A percentile compares a stretch with the other conserved stretches of the same genome.
phyloP scores from a whole-genome alignment of 768 basidiomycete species.

The Pleurotus sapidus region DNA sequence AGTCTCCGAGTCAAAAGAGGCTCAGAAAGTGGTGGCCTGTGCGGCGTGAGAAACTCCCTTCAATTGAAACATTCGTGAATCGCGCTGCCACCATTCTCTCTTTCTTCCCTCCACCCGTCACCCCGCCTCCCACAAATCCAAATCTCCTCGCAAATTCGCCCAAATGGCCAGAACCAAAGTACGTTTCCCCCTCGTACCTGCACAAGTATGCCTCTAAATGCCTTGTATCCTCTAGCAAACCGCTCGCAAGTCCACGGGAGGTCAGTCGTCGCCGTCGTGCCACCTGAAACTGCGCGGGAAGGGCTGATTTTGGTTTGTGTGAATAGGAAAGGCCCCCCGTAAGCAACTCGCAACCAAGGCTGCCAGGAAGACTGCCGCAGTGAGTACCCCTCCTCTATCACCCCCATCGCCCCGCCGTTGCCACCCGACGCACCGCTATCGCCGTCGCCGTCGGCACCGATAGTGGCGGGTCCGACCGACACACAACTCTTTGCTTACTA shows the following conservation, averaged over 20 bases:
- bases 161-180: slow-evolving; percentile 91
- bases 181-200: slow-evolving; percentile 12
- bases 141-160: slow-evolving; percentile 16
- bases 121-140: slow-evolving; percentile 21
- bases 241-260: slow-evolving; percentile 98
- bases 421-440: slow-evolving; percentile 21
- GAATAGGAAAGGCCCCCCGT: slow-evolving; percentile 80
- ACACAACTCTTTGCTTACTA: slow-evolving; percentile 9
- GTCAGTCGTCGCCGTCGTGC: slow-evolving; percentile 40
- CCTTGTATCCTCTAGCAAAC: slow-evolving; percentile 71
- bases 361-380: slow-evolving; percentile 83
- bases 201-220: slow-evolving; percentile 22
- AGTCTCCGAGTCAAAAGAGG: slow-evolving; percentile 50
- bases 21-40: slow-evolving; percentile 32
- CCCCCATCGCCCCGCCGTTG: slow-evolving; percentile 17
- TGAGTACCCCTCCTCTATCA: slow-evolving; percentile 29
- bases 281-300: slow-evolving; percentile 15
- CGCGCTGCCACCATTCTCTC: slow-evolving; percentile 29
- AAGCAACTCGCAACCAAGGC: slow-evolving; percentile 97
- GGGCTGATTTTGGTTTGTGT: slow-evolving; percentile 13
- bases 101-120: slow-evolving; percentile 32
- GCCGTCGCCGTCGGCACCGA: slow-evolving; percentile 12
- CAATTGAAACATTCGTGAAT: slow-evolving; percentile 32
- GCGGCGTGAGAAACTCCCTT: slow-evolving; percentile 44
- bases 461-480: slow-evolving; percentile 13